Evolutionary conservation across 1,284 basidiomycete genomes (phyloP), one percentile per base, ranked within the genome.

Genomic region (Ganoderma resinaceum): DNA sequence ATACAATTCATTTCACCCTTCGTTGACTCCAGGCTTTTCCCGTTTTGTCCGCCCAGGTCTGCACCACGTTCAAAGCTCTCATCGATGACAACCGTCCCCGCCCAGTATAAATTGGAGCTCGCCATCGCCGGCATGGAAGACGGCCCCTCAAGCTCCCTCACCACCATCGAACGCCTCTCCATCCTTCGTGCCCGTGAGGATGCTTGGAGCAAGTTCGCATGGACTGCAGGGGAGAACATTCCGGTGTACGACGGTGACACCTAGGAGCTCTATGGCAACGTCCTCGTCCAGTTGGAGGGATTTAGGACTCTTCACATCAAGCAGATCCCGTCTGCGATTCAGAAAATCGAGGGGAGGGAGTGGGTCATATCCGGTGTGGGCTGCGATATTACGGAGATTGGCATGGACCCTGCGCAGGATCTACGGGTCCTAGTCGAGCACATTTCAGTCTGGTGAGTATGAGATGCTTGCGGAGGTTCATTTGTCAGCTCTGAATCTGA

Each of bases 401-500:
- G 82, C 11, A 84, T 91, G 77, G 90, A 91, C 74, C 86, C 89
- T 20, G 81, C 85, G 38, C 89, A 89, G 73, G 85, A 91, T 74
- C 80, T 91, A 37, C 78, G 90, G 20, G 81, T 89, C 6, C 70
- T 88, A 18, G 76, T 91, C 12, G 83, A 87, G 73, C 77, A 72
- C 29, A 76, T 81, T 59, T 83, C 87, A 29, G 78, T 76, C 18
- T 3, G 40, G 40, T 42, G 6, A 5, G 14, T 42, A 14, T 42
- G 40, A 42, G 2, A 18, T 0, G 6, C 16, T 14, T 18, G 16
- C 18, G 40, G 2, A 42, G 6, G 14, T 42, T 67, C n/a, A 9
- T 11, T 46, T 23, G 7, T 16, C 16, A 67, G 67, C 16, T 20
- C 20, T 4, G 8, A 23, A 4, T 23, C 5, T 23, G 67, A 70